Evolutionary conservation across 23 red algal genomes (phyloP).

Genomic region (Gracilariopsis chorda): DNA sequence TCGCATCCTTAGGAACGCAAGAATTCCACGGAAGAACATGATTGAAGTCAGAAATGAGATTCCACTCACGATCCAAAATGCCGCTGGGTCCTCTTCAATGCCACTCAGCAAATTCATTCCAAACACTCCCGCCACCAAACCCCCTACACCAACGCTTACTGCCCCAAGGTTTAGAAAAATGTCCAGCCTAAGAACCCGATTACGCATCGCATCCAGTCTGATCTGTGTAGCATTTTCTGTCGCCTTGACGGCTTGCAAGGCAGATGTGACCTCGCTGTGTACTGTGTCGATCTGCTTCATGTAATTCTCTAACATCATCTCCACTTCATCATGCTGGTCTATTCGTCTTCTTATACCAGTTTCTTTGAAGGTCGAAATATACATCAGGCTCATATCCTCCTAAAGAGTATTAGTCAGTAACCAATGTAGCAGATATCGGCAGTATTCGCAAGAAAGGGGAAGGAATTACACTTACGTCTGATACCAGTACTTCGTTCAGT

Average conservation of each 20-base stretch:
- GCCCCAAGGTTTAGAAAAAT: slow-evolving; percentile 93
- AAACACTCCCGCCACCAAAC: slow-evolving; percentile 82
- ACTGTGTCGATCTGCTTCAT: slow-evolving; percentile 96
- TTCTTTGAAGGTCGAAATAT: slow-evolving; percentile 74
- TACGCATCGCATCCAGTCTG: slow-evolving; percentile 93
- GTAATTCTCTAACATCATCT: slow-evolving; percentile 99
- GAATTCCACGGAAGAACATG: slow-evolving; percentile 70
- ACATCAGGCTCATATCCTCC: slow-evolving; percentile 99
- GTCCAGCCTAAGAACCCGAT: slow-evolving; percentile 94
- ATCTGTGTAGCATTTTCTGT: slow-evolving; percentile 99
- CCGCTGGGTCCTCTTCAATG: slow-evolving; percentile 82
- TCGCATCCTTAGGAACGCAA: slow-evolving; percentile 76
- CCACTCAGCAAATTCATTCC: slow-evolving; percentile 96
- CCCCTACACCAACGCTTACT: slow-evolving; percentile 80
- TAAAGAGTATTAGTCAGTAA: background rate
- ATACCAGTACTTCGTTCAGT: slow-evolving; percentile 88
- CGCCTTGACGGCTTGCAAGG: slow-evolving; percentile 70
- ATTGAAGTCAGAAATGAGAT: slow-evolving; percentile 48
- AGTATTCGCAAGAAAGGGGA: background rate
- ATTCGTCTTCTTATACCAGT: slow-evolving; percentile 77
- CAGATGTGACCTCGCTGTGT: slow-evolving; percentile 68
- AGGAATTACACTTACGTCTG: slow-evolving; percentile 54
- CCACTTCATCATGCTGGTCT: slow-evolving; percentile 97
- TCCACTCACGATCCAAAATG: slow-evolving; percentile 81
- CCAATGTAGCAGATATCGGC: background rate